phyloP scores from a whole-genome alignment of 768 basidiomycete genomes.

The Pleurotus eryngii region DNA sequence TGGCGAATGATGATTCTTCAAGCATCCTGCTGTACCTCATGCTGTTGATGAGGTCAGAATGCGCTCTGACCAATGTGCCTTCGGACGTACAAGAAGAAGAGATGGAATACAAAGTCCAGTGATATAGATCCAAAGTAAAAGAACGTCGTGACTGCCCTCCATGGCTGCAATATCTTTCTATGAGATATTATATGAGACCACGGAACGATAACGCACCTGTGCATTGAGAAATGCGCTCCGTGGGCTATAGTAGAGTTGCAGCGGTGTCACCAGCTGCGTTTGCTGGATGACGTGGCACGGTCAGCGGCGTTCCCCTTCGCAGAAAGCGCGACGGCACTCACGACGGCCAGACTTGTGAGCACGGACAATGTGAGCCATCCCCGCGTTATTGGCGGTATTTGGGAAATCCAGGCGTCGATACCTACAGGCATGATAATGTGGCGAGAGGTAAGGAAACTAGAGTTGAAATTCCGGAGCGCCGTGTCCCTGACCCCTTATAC shows the following conservation, averaged over 20 bases:
- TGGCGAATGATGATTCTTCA: conserved; percentile 94
- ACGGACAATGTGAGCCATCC: conserved; percentile 81
- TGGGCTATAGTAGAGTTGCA: conserved; percentile 92
- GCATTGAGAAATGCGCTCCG: conserved; percentile 78
- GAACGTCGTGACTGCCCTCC: conserved; percentile 89
- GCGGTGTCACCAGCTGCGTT: conserved; percentile 85
- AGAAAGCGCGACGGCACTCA: conserved; percentile 37
- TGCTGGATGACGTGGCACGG: conserved; percentile 49
- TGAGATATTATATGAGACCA: too few species aligned
- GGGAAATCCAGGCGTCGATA: conserved; percentile 86
- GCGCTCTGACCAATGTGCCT: neutral
- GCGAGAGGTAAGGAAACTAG: conserved; percentile 3
- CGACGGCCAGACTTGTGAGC: conserved; percentile 80
- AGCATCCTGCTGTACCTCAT: conserved; percentile 97
- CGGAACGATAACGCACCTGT: conserved; percentile 50
- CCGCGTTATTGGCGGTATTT: conserved; percentile 90
- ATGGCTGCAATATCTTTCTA: conserved; percentile 48
- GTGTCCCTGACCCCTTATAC: conserved; percentile 6
- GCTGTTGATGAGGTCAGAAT: conserved; percentile 37
- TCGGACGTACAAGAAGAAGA: conserved; percentile 94
- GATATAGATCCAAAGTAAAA: conserved; percentile 94
- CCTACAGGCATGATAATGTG: conserved; percentile 64
- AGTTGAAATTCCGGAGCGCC: neutral
- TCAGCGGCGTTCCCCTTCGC: neutral
- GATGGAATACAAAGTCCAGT: conserved; percentile 92